Evolutionary conservation across 192 early-diverging fungal species (phyloP), one percentile per base, ranked within the genome.

Genomic region (Mortierella claussenii): DNA sequence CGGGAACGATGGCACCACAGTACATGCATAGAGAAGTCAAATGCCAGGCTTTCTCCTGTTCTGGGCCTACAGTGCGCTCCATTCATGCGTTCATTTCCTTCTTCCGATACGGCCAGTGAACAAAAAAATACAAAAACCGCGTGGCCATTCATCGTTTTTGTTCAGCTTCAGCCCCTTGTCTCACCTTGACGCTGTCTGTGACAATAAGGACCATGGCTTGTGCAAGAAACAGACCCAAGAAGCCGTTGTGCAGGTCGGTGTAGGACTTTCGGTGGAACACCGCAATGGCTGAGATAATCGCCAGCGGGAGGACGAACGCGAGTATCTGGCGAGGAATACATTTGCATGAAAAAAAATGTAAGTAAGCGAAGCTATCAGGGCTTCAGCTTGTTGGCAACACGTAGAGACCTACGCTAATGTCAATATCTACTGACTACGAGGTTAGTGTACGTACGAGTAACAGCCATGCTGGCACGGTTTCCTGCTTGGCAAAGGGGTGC

Each of bases 401-500:
- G n/a, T n/a, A n/a, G n/a, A n/a, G n/a, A n/a, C n/a, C n/a, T n/a
- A n/a, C n/a, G n/a, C n/a, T n/a, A n/a, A n/a, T n/a, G n/a, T n/a
- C n/a, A n/a, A n/a, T 53, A 15, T 44, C 15, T 51, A 33, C n/a
- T n/a, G n/a, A n/a, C n/a, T n/a, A n/a, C n/a, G n/a, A n/a, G n/a
- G n/a, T n/a, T n/a, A n/a, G n/a, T n/a, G n/a, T n/a, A n/a, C n/a
- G n/a, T 61, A 75, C 71, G 4, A 52, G 11, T 27, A 81, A 33
- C 11, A 82, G 34, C 84, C 81, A 80, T 3, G 55, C 63, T 13
- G 86, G 86, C 4, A 88, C 79, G 8, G 68, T 73, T 60, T 88
- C 85, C 26, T 81, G 37, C n/a, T 60, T 65, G 26, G 81, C 81
- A 70, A 86, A 80, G 5, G 89, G 87, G 65, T 88, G 86, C 69